Evolutionary conservation across 129 eudicot species (phyloP).

Genomic region (Flaveria ramosissima): DNA sequence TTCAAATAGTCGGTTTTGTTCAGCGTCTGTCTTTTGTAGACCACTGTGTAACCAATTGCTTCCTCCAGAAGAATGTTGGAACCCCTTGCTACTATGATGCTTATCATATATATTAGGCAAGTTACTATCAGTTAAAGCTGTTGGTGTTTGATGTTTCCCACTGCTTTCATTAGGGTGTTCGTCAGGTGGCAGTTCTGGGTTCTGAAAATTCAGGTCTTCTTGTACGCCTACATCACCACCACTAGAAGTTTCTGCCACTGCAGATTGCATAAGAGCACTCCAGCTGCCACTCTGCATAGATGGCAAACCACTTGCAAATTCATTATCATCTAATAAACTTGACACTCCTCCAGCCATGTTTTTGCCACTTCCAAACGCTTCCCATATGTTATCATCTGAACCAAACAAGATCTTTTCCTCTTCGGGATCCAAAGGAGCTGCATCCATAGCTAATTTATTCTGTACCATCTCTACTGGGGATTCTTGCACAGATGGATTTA

Average conservation of each 20-base stretch:
- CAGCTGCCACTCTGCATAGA: constrained; percentile 92
- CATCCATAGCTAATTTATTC: constrained; percentile 41
- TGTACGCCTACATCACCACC: constrained; percentile 29
- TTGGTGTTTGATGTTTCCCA: constrained; percentile 36
- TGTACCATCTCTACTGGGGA: constrained; percentile 34
- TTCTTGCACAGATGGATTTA: constrained; percentile 38
- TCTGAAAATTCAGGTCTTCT: constrained; percentile 58
- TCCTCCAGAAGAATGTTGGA: constrained; percentile 52
- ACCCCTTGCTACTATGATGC: constrained; percentile 29
- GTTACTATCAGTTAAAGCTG: constrained; percentile 34
- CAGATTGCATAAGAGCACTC: constrained; percentile 99
- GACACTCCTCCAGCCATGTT: constrained; percentile 41
- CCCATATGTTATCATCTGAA: constrained; percentile 85
- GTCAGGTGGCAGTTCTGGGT: constrained; percentile 40
- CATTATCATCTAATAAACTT: constrained; percentile 51
- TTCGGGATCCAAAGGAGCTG: constrained; percentile 73
- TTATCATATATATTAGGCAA: constrained; percentile 30
- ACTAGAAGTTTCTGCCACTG: constrained; percentile 82
- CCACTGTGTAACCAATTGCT: constrained; percentile 52
- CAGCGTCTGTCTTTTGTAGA: constrained; percentile 42
- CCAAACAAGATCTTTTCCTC: constrained; percentile 92
- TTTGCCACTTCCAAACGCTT: constrained; percentile 71
- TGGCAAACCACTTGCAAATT: constrained; percentile 47
- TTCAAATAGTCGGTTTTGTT: constrained; percentile 39
- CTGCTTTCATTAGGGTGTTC: constrained; percentile 38